Percentiles rank a stretch among this genome's conserved stretches.
Conservation (phyloP, 208 protist species). For the Trypanosoma congolense region DNA sequence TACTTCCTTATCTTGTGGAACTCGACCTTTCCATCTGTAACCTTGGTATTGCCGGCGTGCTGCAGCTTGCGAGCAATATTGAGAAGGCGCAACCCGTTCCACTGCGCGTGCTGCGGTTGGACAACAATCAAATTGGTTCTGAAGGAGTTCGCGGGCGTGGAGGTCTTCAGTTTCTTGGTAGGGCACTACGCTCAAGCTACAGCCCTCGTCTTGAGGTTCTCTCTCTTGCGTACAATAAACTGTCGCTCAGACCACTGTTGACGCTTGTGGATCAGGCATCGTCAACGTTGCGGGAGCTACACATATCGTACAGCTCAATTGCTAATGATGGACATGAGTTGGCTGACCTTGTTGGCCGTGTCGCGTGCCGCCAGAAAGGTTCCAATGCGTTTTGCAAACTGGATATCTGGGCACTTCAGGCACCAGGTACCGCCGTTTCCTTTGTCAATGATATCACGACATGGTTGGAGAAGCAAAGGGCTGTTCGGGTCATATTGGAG, state of each 20-base stretch:
- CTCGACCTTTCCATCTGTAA: constrained; percentile 41
- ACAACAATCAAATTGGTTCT: constrained; percentile 31
- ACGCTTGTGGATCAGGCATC: constrained; percentile 60
- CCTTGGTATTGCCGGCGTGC: constrained; percentile 33
- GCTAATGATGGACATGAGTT: constrained; percentile 33
- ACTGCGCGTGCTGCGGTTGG: constrained; percentile 41
- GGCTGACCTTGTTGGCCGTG: constrained; percentile 32
- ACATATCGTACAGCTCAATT: constrained; percentile 44
- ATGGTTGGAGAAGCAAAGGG: constrained; percentile 28
- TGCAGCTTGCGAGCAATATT: constrained; percentile 37
- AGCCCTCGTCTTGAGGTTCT: constrained; percentile 47
- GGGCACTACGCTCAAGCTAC: constrained; percentile 42
- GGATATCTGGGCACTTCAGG: constrained; percentile 24
- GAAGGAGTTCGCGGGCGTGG: constrained; percentile 14
- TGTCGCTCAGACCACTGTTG: constrained; percentile 44
- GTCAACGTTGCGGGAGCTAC: constrained; percentile 27
- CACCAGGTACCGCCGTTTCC: not conserved
- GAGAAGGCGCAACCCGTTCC: constrained; percentile 34
- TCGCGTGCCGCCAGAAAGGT: constrained; percentile 47
- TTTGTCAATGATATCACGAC: constrained; percentile 11
- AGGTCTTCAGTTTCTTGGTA: constrained; percentile 52
- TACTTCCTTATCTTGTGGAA: constrained; percentile 19
- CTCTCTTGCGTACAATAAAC: constrained; percentile 45
- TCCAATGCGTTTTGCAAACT: constrained; percentile 18
- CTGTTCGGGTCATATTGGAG: constrained; percentile 21